Conservation (phyloP, 2,329 filamentous ascomycete genomes). For the Cladosporium sp. region DNA sequence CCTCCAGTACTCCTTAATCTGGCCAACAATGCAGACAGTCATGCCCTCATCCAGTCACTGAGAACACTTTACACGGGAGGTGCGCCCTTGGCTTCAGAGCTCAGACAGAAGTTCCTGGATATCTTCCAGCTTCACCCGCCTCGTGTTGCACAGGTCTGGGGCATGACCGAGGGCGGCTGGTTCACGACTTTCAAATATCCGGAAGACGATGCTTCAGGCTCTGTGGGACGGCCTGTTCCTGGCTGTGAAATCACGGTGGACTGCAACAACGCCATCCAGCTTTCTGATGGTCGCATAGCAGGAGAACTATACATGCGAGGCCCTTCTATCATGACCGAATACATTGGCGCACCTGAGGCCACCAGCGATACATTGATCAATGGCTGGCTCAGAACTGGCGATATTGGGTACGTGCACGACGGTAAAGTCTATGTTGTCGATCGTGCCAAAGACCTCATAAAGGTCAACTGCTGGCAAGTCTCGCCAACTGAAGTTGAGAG, state of each 20-base stretch:
- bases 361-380: constrained; percentile 28
- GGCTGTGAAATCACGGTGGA: constrained; percentile 43
- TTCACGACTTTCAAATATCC: constrained; percentile 45
- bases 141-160: constrained; percentile 53
- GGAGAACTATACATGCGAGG: constrained; percentile 48
- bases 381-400: constrained; percentile 28
- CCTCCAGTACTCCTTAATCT: constrained; percentile 47
- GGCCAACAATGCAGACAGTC: constrained; percentile 38
- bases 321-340: constrained; percentile 45
- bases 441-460: constrained; percentile 41
- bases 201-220: constrained; percentile 47
- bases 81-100: constrained; percentile 49
- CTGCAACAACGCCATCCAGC: constrained; percentile 15
- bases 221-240: constrained; percentile 50
- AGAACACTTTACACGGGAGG: constrained; percentile 53
- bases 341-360: constrained; percentile 37
- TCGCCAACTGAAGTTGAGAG: constrained; percentile 39
- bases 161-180: constrained; percentile 57
- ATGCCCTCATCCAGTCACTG: constrained; percentile 44
- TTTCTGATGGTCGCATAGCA: constrained; percentile 28
- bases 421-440: constrained; percentile 39
- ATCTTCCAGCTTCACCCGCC: constrained; percentile 45
- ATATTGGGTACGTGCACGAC: constrained; percentile 40
- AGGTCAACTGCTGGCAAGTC: constrained; percentile 40
- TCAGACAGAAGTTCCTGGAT: constrained; percentile 44